Evolutionary conservation across 2,329 filamentous ascomycete genomes (phyloP), one percentile per base, ranked within the genome.

Genomic region (Chrysosporium queenslandicum): DNA sequence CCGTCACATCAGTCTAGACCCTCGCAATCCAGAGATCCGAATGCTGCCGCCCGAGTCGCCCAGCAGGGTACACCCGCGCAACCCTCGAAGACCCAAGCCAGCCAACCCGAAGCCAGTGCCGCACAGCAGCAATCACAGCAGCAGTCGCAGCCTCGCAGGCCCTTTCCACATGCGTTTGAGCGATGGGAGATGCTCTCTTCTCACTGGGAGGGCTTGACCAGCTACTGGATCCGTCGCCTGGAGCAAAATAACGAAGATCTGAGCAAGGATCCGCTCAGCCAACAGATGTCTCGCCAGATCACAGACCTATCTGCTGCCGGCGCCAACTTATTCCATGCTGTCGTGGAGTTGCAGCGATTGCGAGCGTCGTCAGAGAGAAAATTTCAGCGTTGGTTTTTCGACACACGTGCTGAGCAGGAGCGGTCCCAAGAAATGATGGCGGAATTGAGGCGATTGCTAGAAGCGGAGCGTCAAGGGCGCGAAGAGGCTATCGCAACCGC

Each of bases 311-410:
- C 92, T 23, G 92, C 92, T 6, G 92, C 92, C 0, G 92, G 92
- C 11, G 92, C 92, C 4, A 98, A 98, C 61, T 76, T 98, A 0
- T 98, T 98, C 68, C 92, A 98, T 66, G 92, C 92, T 8, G 90
- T 98, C 0, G 92, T 98, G 2, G 92, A 98, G 68, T 74, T 98
- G 42, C 92, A 98, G 67, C 83, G 92, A 27, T 76, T 98, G 23
- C 85, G 92, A 40, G 92, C 92, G 34, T 95, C 89, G 52, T 97
- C 91, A 0, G 92, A 98, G 69, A 83, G 92, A 58, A 97, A 97
- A 66, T 98, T 98, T 62, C 92, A 98, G 70, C 81, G 92, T 47
- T 98, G 92, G 92, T 97, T 97, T 71, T 95, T 94, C 61, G 92
- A 98, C 66, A 95, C 90, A 6, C 79, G 90, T 48, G 79, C 84